Conservation (phyloP, 2,329 filamentous ascomycete genomes). For the Teratosphaeriaceae sp. region DNA sequence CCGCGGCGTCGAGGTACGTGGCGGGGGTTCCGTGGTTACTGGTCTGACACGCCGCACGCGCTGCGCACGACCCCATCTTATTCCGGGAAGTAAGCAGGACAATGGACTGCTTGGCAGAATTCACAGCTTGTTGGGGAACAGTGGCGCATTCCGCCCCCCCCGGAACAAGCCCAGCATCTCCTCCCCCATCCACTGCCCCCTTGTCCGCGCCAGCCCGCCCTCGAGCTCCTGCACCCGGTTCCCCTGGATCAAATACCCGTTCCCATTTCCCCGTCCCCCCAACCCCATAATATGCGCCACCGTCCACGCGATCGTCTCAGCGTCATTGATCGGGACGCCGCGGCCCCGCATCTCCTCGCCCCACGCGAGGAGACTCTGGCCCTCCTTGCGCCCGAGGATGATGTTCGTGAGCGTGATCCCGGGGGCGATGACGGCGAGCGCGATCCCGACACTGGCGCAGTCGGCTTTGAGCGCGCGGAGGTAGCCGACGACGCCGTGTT, state of each 20-base stretch:
- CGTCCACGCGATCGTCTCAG: constrained; percentile 37
- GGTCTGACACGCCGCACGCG: too few relatives aligned
- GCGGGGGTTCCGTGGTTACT: too few relatives aligned
- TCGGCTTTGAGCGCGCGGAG: constrained; percentile 46
- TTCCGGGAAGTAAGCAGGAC: too few relatives aligned
- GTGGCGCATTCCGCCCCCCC: constrained; percentile 33
- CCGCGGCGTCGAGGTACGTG: too few relatives aligned
- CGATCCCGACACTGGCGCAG: constrained; percentile 39
- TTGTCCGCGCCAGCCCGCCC: constrained; percentile 38
- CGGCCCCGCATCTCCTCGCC: constrained; percentile 37
- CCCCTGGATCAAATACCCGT: constrained; percentile 41
- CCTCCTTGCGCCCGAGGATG: constrained; percentile 28
- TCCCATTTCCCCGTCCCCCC: constrained; percentile 39
- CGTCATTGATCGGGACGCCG: constrained; percentile 44
- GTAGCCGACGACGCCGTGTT: constrained; percentile 46
- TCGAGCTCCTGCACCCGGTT: constrained; percentile 36
- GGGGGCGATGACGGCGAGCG: constrained; percentile 42
- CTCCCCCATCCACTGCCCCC: constrained; percentile 43
- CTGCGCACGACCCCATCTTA: too few relatives aligned
- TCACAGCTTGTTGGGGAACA: constrained; percentile 29
- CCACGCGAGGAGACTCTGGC: constrained; percentile 33
- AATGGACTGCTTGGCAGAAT: too few relatives aligned
- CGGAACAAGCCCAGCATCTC: constrained; percentile 46
- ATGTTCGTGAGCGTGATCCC: constrained; percentile 45
- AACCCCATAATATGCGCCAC: constrained; percentile 41